Base-by-base conservation (phyloP, 768 basidiomycete species). In the Kwoniella newhampshirensis region DNA sequence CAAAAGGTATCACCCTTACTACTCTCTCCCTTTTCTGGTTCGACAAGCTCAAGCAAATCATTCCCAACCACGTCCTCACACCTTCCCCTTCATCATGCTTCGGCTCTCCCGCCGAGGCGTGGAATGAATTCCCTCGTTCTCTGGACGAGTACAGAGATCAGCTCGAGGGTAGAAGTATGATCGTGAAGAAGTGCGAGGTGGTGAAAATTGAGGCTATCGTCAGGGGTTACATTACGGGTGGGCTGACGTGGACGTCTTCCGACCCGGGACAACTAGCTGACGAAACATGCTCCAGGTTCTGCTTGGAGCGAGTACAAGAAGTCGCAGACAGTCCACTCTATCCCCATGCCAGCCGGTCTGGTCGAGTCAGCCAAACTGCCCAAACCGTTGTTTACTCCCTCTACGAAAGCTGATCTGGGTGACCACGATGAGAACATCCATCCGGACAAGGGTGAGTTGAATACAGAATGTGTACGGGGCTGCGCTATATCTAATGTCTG, bases 1-100 rank as follows among this genome's bases (percentile, higher is more conserved):
- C 86, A 61, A 99, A 99, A 75, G 94, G 96, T 53, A 85, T 85
- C 68, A 81, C 96, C 30, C 81, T 99, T 44, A 96, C 92, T 7
- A 80, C 86, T 54, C 85, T 97, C 60, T 98, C 96, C 17, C 80
- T 89, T 50, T 97, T 93, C 81, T 99, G 94, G 94, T 99, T 98
- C 78, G 77, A 86, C 50, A 87, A 87, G 75, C 85, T 98, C 25
- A 77, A 77, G 25, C 73, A 85, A 47, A 84, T 94, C 70, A 84
- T 94, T 61, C 88, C 89, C 4, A 91, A 93, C 76, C 96, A 99
- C 73, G 83, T 97, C 68, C 81, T 94, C 51, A 88, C 89, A 0
- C 83, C 83, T 25, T 78, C 86, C 17, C 59, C 64, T 3, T 37
- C 65, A 27, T 57, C 57, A 9, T 52, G 49, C 32, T 50, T 66